phyloP scores from a whole-genome alignment of 1,284 basidiomycete species.

The Irpex rosettiformis region DNA sequence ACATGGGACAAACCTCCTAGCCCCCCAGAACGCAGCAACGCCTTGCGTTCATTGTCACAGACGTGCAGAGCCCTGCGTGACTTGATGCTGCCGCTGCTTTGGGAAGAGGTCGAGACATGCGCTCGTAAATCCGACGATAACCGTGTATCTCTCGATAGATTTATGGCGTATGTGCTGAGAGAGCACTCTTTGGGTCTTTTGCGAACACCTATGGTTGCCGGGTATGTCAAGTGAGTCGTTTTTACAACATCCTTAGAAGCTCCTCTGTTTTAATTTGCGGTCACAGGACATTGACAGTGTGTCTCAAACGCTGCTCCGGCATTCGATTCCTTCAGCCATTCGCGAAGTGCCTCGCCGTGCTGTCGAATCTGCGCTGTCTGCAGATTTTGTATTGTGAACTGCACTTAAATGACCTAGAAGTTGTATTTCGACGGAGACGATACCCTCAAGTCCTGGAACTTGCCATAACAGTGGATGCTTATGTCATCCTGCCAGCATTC shows the following conservation, averaged over 20 bases:
- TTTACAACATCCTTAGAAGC: background rate
- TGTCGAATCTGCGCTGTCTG: background rate
- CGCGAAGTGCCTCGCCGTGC: background rate
- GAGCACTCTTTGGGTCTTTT: background rate
- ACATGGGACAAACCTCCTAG: background rate
- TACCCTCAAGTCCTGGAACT: background rate
- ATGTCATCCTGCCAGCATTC: background rate
- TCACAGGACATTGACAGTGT: background rate
- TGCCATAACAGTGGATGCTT: background rate
- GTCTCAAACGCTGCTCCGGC: background rate
- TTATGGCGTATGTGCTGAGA: background rate
- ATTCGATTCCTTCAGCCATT: background rate
- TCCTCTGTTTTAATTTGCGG: background rate
- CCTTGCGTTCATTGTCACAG: constrained; percentile 1
- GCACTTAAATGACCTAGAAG: background rate
- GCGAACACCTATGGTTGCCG: background rate
- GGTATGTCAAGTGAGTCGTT: background rate
- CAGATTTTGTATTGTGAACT: background rate
- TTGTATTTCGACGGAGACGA: background rate
- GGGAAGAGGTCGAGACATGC: constrained; percentile 5
- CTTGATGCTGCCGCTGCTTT: background rate
- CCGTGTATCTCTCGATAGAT: background rate
- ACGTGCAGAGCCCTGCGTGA: background rate
- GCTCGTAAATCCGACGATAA: background rate
- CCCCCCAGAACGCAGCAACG: background rate